Evolutionary conservation across 257 asterid species (phyloP), one percentile per base, ranked within the genome.

Genomic region (Jaltomata sinuosa): DNA sequence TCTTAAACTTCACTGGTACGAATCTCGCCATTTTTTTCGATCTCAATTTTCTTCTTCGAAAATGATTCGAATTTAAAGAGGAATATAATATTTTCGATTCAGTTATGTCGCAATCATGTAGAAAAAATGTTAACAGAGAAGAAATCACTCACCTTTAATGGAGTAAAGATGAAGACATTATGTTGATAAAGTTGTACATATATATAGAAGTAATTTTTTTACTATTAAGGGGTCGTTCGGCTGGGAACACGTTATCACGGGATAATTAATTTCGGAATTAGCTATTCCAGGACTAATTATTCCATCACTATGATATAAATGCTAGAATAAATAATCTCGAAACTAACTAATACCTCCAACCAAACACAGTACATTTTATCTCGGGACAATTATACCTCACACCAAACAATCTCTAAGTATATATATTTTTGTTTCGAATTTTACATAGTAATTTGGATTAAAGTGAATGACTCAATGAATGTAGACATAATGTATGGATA

Each of bases 1-100:
- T 84, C 36, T 89, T 86, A 89, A 92, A 93, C 82, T 78, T 91
- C 85, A 88, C 90, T 47, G 92, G 92, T 49, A 67, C 54, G 22
- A 89, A 87, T 25, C 80, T 90, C 82, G 83, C 88, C 97, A 89
- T 91, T 62, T 77, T 65, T 12, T 27, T 14, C 21, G n/a, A 62
- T 69, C 11, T 25, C 22, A 42, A 1, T 22, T 3, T 10, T 9
- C 2, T 7, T 34, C 1, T 11, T 22, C 2, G 4, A n/a, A n/a
- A n/a, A n/a, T n/a, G n/a, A n/a, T n/a, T 42, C n/a, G 0, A 27
- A 53, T 81, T 59, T 59, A 64, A 22, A 45, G 22, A 42, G 1
- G 15, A 42, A 42, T 45, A 22, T 0, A 45, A 22, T 74, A 45
- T 25, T 22, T 57, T 38, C 11, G 62, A 27, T 0, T 59, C 0